Evolutionary conservation across 768 basidiomycete species (phyloP).

Genomic region (Lactarius deliciosus): DNA sequence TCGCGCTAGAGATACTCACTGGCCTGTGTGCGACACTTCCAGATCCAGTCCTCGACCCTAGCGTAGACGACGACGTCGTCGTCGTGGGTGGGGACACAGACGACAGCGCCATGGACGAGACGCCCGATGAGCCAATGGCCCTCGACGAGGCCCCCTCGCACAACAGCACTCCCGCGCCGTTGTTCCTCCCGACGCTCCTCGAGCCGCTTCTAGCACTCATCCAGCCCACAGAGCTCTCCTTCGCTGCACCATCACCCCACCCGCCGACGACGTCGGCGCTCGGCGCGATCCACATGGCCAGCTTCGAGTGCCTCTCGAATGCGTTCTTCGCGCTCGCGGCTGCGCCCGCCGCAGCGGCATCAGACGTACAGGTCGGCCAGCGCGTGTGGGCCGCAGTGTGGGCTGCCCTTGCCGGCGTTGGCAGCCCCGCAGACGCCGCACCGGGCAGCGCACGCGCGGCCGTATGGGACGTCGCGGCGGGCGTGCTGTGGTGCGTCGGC

Average conservation of each 20-base stretch:
- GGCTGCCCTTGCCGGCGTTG: conserved; percentile 57
- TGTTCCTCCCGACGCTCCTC: conserved; percentile 62
- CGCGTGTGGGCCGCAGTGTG: conserved; percentile 67
- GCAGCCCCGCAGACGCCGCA: conserved; percentile 56
- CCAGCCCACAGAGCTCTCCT: conserved; percentile 77
- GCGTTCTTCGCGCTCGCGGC: conserved; percentile 73
- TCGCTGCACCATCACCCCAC: conserved; percentile 72
- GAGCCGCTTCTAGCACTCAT: conserved; percentile 66
- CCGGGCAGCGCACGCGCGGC: conserved; percentile 64
- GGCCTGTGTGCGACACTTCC: conserved; percentile 86
- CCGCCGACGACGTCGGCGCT: conserved; percentile 88
- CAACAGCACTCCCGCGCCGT: conserved; percentile 30
- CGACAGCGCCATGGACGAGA: conserved; percentile 38
- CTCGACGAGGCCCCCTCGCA: conserved; percentile 30
- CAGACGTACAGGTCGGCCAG: conserved; percentile 50
- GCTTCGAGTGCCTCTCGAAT: conserved; percentile 89
- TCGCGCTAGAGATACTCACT: conserved; percentile 87
- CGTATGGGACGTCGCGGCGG: conserved; percentile 77
- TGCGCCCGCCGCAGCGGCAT: conserved; percentile 42
- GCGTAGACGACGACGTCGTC: conserved; percentile 41
- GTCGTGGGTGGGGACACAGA: conserved; percentile 47
- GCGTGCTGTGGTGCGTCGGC: conserved; percentile 87
- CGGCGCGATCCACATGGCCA: conserved; percentile 77
- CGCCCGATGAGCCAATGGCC: conserved; percentile 33
- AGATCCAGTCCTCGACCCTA: conserved; percentile 56